phyloP scores from a whole-genome alignment of 116 monocot species.

The Papilionanthe hybrid region DNA sequence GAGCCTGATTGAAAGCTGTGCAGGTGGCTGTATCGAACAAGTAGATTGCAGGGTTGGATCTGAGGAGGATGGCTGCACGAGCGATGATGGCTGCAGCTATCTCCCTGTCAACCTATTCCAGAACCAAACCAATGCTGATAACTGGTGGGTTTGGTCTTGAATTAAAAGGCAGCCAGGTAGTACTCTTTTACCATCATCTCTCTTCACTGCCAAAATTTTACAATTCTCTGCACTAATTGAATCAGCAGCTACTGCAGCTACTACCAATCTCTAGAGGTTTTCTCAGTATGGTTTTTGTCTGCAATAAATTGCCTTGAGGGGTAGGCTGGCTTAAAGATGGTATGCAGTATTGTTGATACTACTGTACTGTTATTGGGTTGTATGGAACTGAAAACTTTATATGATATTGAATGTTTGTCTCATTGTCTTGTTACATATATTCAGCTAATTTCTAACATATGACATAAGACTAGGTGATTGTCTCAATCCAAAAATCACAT shows the following conservation, averaged over 20 bases:
- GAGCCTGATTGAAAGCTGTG: not conserved
- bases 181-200: not conserved
- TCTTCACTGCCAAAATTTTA: not conserved
- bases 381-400: not conserved
- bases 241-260: too few species aligned
- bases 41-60: slow-evolving; percentile 18
- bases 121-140: not conserved
- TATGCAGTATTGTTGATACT: too few species aligned
- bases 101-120: slow-evolving; percentile 19
- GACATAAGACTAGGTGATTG: too few species aligned
- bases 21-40: slow-evolving; percentile 2
- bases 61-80: slow-evolving; percentile 46
- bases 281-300: not conserved
- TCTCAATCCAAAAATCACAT: too few species aligned
- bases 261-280: too few species aligned
- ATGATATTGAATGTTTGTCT: not conserved
- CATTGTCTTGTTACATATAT: not conserved
- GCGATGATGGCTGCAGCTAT: slow-evolving; percentile 54
- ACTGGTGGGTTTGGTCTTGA: slow-evolving; percentile 21
- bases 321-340: too few species aligned
- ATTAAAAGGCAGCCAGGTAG: not conserved
- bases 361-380: not conserved
- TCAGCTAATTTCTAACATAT: too few species aligned
- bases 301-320: not conserved
- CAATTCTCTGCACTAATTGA: too few species aligned